Evolutionary conservation across 306 rosid species (phyloP).

Genomic region (Prunus persica): DNA sequence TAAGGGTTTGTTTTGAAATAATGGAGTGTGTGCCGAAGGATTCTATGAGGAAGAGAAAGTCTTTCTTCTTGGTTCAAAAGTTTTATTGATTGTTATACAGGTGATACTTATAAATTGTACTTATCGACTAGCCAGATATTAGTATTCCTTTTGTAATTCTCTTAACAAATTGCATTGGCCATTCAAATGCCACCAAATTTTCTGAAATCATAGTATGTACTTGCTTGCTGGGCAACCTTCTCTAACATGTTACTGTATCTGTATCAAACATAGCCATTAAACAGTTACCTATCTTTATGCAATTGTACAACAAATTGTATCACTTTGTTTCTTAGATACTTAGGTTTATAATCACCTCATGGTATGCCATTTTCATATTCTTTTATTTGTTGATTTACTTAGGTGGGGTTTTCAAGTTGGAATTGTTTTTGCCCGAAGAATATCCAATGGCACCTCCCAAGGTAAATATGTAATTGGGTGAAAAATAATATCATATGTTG

Average conservation of each 20-base stretch:
- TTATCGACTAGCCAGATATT: not conserved
- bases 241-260: not conserved
- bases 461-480: constrained; percentile 9
- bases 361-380: not conserved
- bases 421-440: constrained; percentile 40
- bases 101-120: not conserved
- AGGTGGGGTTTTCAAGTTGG: constrained; percentile 45
- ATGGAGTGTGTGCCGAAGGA: not conserved
- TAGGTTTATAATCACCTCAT: not conserved
- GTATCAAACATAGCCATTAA: not conserved
- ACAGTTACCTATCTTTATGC: not conserved
- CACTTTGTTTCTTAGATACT: not conserved
- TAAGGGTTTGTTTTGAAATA: not conserved
- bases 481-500: not conserved
- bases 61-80: not conserved
- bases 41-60: not conserved
- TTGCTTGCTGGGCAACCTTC: not conserved
- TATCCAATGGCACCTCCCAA: constrained; percentile 45
- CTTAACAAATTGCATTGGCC: not conserved
- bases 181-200: not conserved
- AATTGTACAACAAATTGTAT: not conserved
- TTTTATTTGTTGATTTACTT: not conserved
- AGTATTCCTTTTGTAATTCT: not conserved
- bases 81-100: not conserved
- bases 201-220: not conserved